A percentile compares a stretch with the other conserved stretches of the same genome.
These are phyloP conservation scores for Trichoderma virens DNA, from an alignment of 495 filamentous ascomycete genomes.

Conservation along the genomic window DNA sequence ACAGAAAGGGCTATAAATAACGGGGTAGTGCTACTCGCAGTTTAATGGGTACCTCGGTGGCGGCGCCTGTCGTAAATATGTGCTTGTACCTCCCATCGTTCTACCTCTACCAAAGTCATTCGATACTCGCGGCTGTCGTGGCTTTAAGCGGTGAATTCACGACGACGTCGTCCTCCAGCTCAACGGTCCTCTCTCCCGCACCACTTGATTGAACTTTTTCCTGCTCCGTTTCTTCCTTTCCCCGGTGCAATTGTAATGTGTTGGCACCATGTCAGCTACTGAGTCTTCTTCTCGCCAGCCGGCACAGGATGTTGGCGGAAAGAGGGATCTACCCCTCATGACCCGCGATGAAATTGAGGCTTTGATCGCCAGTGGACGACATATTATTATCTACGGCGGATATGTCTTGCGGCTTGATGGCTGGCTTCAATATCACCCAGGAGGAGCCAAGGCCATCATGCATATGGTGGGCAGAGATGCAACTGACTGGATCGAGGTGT, in stretches of 20 bases:
- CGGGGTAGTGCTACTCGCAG: not conserved
- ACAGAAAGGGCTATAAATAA: no score
- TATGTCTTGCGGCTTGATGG: slow-evolving; percentile 80
- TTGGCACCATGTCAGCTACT: not conserved
- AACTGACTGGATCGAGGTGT: slow-evolving; percentile 91
- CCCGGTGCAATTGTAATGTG: not conserved
- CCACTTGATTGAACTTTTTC: not conserved
- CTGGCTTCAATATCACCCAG: slow-evolving; percentile 85
- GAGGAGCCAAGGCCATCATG: slow-evolving; percentile 82
- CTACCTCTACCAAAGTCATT: not conserved
- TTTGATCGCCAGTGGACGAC: slow-evolving; percentile 77
- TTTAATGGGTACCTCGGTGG: not conserved
- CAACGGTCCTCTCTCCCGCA: not conserved
- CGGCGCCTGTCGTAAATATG: not conserved
- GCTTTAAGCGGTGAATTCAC: not conserved
- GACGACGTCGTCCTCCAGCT: not conserved
- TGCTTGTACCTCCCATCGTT: not conserved
- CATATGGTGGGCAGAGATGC: slow-evolving; percentile 97
- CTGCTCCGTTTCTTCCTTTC: not conserved
- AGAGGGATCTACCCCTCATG: slow-evolving; percentile 31
- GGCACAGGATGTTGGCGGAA: not conserved
- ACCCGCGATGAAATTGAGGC: slow-evolving; percentile 75
- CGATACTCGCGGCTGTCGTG: not conserved
- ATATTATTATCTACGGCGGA: slow-evolving; percentile 71
- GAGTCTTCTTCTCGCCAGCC: not conserved